A percentile compares a stretch with the other conserved stretches of the same genome.
Evolutionary conservation across 139 green algal genomes (phyloP).

Genomic region (Ettlia oleoabundans): DNA sequence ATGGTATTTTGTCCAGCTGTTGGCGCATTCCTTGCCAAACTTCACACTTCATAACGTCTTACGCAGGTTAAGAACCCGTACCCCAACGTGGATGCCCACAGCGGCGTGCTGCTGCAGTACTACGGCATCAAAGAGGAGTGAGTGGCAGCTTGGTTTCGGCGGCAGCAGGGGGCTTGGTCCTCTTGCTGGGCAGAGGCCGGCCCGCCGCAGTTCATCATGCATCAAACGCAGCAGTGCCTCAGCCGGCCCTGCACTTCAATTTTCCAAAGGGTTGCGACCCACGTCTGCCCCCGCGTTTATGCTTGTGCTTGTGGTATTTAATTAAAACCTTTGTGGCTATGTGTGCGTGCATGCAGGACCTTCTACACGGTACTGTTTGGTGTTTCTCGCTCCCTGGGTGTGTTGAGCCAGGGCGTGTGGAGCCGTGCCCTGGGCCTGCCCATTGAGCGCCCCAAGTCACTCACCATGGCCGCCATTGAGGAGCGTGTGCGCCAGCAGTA

Average conservation of each 20-base stretch:
- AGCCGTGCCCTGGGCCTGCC: slow-evolving; percentile 91
- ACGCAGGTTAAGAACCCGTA: slow-evolving; percentile 93
- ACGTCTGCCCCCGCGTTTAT: too few species aligned
- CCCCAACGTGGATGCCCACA: slow-evolving; percentile 99
- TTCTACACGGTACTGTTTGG: slow-evolving; percentile 99
- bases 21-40: neutral
- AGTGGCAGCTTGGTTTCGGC: neutral
- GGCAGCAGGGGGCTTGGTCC: neutral
- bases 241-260: too few species aligned
- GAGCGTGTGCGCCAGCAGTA: neutral
- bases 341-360: slow-evolving; percentile 68
- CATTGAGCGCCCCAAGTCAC: slow-evolving; percentile 96
- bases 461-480: slow-evolving; percentile 78
- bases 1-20: too few species aligned
- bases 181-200: neutral
- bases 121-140: slow-evolving; percentile 81
- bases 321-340: too few species aligned
- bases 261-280: too few species aligned
- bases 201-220: too few species aligned
- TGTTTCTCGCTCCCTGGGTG: slow-evolving; percentile 88
- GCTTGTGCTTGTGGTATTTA: too few species aligned
- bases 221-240: too few species aligned
- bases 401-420: slow-evolving; percentile 88
- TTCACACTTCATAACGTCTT: neutral
- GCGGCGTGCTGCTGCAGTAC: slow-evolving; percentile 95